Evolutionary conservation across 2,329 filamentous ascomycete species (phyloP), one percentile per base, ranked within the genome.

Genomic region (Talaromyces funiculosus): DNA sequence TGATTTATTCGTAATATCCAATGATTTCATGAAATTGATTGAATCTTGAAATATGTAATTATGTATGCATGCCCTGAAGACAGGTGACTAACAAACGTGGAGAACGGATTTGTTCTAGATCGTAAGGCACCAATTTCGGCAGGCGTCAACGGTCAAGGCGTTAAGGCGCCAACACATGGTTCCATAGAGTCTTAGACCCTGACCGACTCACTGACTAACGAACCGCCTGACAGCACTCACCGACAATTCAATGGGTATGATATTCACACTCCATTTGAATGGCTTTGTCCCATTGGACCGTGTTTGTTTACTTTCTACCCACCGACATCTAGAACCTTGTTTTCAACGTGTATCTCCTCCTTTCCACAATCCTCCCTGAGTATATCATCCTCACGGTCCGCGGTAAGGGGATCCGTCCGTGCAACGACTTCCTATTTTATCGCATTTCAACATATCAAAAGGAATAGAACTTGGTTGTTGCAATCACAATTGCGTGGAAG

Each of bases 151-250:
- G 7, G 47, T 35, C 47, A 33, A 35, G 47, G 47, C 47, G 47
- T 51, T 51, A 51, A 35, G 47, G 47, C 29, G 47, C 47, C 47
- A 51, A 51, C 47, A 51, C 47, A 51, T 51, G n/a, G n/a, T 14
- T 49, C 45, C 4, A 20, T 12, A 26, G 14, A 4, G 22, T 29
- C 43, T 47, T 14, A 14, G 24, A 49, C 8, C 45, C 24, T 47
- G 43, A 47, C 43, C 43, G 22, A 47, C 24, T n/a, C 22, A 2
- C 22, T 45, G 5, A 31, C 45, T 18, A 49, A 31, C 16, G 10
- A 49, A 31, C n/a, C 22, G 42, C 9, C 43, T 47, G 43, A 47
- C 43, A 47, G n/a, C 43, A 47, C 43, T 47, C 43, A 47, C 43
- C 43, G 43, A 47, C 43, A 26, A n/a, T 45, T 45, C 42, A 26